phyloP scores from a whole-genome alignment of 2,329 filamentous ascomycete species.

The Diplodia scrobiculata region DNA sequence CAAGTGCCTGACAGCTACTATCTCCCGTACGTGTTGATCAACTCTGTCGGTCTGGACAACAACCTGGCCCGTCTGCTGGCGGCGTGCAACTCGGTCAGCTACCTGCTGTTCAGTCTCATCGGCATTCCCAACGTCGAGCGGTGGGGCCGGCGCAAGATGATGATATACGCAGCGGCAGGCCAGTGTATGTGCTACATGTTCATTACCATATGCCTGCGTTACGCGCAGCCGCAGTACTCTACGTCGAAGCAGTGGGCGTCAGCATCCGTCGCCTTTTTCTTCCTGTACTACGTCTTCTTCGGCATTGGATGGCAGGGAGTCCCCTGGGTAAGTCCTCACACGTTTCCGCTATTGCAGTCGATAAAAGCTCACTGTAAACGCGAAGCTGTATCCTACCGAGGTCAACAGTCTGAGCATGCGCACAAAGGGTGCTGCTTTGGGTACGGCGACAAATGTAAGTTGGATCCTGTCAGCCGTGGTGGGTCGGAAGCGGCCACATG shows the following conservation, averaged over 20 bases:
- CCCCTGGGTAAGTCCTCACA: slow-evolving; percentile 41
- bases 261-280: slow-evolving; percentile 55
- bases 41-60: slow-evolving; percentile 58
- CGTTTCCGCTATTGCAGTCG: no score
- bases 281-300: slow-evolving; percentile 59
- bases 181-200: slow-evolving; percentile 57
- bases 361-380: no score
- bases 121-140: slow-evolving; percentile 54
- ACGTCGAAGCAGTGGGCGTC: slow-evolving; percentile 39
- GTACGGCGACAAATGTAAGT: slow-evolving; percentile 51
- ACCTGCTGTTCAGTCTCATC: slow-evolving; percentile 53
- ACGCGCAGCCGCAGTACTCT: slow-evolving; percentile 39
- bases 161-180: slow-evolving; percentile 59
- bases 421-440: slow-evolving; percentile 53
- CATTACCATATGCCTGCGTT: slow-evolving; percentile 55
- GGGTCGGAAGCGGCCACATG: no score
- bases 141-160: slow-evolving; percentile 60
- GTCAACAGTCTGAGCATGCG: slow-evolving; percentile 55
- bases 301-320: slow-evolving; percentile 55
- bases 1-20: slow-evolving; percentile 46
- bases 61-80: slow-evolving; percentile 58
- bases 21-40: slow-evolving; percentile 61
- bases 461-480: background rate
- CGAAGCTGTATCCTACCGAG: slow-evolving; percentile 52
- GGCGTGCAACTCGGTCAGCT: slow-evolving; percentile 56